Evolutionary conservation across 805 yeast species (phyloP).

Genomic region (Suhomyces pyralidae): DNA sequence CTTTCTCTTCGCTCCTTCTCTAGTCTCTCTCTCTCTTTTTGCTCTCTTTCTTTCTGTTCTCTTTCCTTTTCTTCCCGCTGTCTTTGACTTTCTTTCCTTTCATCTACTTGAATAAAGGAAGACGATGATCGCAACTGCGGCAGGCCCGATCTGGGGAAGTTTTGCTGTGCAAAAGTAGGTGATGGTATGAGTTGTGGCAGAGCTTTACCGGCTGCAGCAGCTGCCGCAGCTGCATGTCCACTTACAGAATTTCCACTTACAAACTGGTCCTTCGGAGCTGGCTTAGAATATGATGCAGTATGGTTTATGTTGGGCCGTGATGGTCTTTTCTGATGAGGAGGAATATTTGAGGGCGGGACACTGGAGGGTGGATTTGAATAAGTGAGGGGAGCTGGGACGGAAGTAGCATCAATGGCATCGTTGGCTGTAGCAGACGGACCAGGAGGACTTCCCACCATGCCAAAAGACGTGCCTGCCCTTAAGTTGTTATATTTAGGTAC

Average conservation of each 20-base stretch:
- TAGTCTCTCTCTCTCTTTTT: background rate
- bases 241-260: background rate
- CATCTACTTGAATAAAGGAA: background rate
- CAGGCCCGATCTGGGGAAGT: background rate
- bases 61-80: background rate
- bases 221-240: conserved; percentile 7
- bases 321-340: background rate
- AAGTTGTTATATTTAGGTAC: conserved; percentile 9
- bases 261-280: background rate
- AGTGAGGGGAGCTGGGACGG: background rate
- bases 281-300: background rate
- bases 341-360: too few relatives aligned
- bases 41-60: background rate
- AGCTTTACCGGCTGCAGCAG: conserved; percentile 6
- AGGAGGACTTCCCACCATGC: background rate
- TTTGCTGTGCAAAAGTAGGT: background rate
- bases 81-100: background rate
- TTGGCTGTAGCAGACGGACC: background rate
- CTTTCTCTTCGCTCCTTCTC: background rate
- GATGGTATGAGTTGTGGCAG: background rate
- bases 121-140: background rate
- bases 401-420: background rate
- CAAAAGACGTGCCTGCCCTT: conserved; percentile 19
- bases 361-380: background rate
- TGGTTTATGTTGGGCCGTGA: background rate